Base-by-base conservation (phyloP, 2,329 filamentous ascomycete genomes). In the Colletotrichum orchidophilum region DNA sequence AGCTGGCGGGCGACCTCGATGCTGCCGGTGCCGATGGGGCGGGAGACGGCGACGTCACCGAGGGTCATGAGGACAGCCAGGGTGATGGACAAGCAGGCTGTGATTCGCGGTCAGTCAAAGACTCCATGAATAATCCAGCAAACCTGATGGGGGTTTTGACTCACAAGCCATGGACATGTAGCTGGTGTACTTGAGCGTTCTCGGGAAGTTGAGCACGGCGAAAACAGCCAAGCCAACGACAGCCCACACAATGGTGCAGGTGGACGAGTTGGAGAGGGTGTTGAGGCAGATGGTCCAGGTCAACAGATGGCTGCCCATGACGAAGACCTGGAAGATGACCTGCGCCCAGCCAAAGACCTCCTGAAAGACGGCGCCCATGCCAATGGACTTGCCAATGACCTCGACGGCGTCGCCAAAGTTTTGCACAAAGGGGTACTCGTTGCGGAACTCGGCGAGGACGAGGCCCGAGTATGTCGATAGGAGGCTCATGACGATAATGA, bases 241-340 rank as follows among this genome's bases (percentile, higher is more conserved):
- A 4, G 86, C 88, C 81, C 90, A 93, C 1, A 90, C 83, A 67
- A 93, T 88, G 3, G 90, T 90, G 79, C 91, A 93, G 0, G 87
- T 85, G 0, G 85, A 86, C 75, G 90, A 87, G 46, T 84, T 78
- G 1, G 90, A 90, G 58, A 93, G 81, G 1, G 86, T 88, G 77
- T 93, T 93, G 79, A 93, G 83, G 76, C 90, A 91, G 73, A 93
- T 90, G 35, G 86, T 87, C 81, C 91, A 93, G 0, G 90, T 91
- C 63, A 93, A 81, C n/a, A 93, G 80, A 76, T 94, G 92, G 68
- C 89, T 90, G 5, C 87, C 90, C 87, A 92, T 91, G 77, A 92
- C 87, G 77, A 93, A 93, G 33, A 93, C 80, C 59, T 92, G 83
- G 77, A 93, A 90, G 50, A 91, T 80, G 24, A 88, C 83, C 77